Base-by-base conservation (phyloP, 371 early-diverging fungal genomes). In the Haplosporangium sp. region DNA sequence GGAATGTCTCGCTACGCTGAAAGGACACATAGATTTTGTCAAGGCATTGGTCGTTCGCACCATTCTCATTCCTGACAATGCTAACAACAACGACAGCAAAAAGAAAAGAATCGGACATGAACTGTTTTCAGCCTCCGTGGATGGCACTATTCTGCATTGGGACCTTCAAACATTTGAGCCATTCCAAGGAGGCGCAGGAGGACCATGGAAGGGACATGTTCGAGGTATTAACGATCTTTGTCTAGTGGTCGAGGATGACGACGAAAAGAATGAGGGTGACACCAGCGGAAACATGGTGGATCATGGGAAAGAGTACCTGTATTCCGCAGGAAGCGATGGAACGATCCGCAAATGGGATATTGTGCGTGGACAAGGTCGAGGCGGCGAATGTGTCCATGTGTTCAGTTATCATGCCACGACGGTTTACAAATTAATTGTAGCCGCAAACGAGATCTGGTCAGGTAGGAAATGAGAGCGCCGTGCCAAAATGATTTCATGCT, bases 11-110 rank as follows among this genome's bases (percentile, higher is more conserved):
- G 80, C 82, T 16, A 93, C 92, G 0, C 82, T 95, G 23, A 82
- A 74, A 8, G 93, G 92, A 14, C 98, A 97, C 75, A 86, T 85
- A 5, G 92, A 92, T 57, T 85, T 95, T 18, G 95, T 96, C 55
- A 96, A 96, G 73, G 81, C 85, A 1, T 60, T 96, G 11, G 47
- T 83, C 9, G 47, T 92, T 5, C 56, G 79, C 38, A 60, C 79
- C 5, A 54, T 79, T 11, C 16, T 68, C 14, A 43, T 58, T 20
- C 12, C 36, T 13, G 67, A 67, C 16, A 37, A n/a, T 20, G 9
- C 29, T 10, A 59, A 55, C 6, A 40, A 23, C 6, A 37, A 52
- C 0, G 50, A 51, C 1, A 55, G 46, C 16, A 36, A 54, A 12
- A 58, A 46, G 42, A 64, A 64, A 37, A 21, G 58, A 0, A 21